phyloP scores from a whole-genome alignment of 2,329 filamentous ascomycete species.

The Coniochaeta sp. region DNA sequence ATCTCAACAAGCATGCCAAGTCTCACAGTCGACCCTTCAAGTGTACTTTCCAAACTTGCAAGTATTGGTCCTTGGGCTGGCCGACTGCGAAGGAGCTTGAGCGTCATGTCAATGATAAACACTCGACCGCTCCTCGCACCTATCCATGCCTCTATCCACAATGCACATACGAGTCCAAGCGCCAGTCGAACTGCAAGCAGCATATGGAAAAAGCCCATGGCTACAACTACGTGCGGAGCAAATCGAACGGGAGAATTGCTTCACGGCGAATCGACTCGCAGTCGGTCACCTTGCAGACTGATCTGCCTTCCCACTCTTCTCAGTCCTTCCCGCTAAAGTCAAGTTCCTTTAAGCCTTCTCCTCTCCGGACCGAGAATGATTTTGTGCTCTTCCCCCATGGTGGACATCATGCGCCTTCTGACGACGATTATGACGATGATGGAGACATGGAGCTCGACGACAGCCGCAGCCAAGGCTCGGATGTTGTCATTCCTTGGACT shows the following conservation, averaged over 20 bases:
- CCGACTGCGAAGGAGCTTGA: constrained; percentile 72
- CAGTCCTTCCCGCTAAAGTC: not conserved
- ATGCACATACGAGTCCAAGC: constrained; percentile 43
- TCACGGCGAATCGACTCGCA: not conserved
- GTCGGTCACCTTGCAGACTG: not conserved
- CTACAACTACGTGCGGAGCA: constrained; percentile 60
- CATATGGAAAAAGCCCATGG: constrained; percentile 74
- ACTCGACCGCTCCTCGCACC: constrained; percentile 54
- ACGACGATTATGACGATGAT: constrained; percentile 9
- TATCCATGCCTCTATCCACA: constrained; percentile 54
- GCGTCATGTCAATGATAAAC: constrained; percentile 69
- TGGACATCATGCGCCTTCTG: constrained; percentile 7
- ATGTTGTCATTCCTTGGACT: constrained; percentile 11
- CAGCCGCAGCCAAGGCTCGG: constrained; percentile 5
- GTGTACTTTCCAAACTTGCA: constrained; percentile 56
- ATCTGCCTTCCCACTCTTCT: not conserved
- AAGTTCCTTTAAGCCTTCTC: not conserved
- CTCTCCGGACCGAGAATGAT: constrained; percentile 6
- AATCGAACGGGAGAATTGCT: not conserved
- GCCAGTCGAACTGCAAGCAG: constrained; percentile 71
- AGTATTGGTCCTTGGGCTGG: constrained; percentile 62
- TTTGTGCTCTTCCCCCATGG: constrained; percentile 17
- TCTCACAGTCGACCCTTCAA: constrained; percentile 71
- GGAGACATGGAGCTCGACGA: constrained; percentile 5
- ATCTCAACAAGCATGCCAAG: constrained; percentile 60